Base-by-base conservation (phyloP, 257 asterid species). In the Striga asiatica region DNA sequence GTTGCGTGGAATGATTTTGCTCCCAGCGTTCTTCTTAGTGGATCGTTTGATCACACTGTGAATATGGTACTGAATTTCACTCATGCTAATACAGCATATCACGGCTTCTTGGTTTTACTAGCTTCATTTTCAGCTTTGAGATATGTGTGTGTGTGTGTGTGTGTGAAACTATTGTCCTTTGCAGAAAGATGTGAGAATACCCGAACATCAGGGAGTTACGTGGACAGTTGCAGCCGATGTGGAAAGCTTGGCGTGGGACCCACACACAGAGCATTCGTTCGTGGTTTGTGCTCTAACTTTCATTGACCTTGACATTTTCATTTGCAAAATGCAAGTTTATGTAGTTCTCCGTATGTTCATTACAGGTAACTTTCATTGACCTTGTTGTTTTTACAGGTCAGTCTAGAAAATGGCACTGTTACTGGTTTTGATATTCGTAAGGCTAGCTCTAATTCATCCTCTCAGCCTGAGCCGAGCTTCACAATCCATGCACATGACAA, bases 201-300 rank as follows among this genome's bases (percentile, higher is more conserved):
- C 71, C 38, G 20, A 63, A 55, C 71, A 70, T 19, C 56, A 74
- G 69, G 94, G 92, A 58, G 70, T 70, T 66, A 84, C 69, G 50
- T 87, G 94, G 76, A 29, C 80, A 6, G 85, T 87, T 54, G 73
- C 66, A n/a, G 80, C 85, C 62, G 93, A 91, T 50, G 95, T 91
- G 57, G 97, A 91, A 72, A 68, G 89, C 71, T 59, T 91, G 82
- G 93, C 82, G 37, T 91, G 97, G 96, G 95, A 91, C 67, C 97
- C 95, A 2, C 95, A 82, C 65, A 72, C 81, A 5, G 86, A 78
- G 75, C 81, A 88, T 70, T 84, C 88, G 3, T 87, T 87, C 76
- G 89, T 82, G 98, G 98, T 87, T 17, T 52, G 95, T 81, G 69
- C 69, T 60, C 22, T 45, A 42, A 37, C 51, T 18, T 14, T 53